Evolutionary conservation across 2,329 filamentous ascomycete species (phyloP), one percentile per base, ranked within the genome.

Genomic region (Paraphaeosphaeria sporulosa): DNA sequence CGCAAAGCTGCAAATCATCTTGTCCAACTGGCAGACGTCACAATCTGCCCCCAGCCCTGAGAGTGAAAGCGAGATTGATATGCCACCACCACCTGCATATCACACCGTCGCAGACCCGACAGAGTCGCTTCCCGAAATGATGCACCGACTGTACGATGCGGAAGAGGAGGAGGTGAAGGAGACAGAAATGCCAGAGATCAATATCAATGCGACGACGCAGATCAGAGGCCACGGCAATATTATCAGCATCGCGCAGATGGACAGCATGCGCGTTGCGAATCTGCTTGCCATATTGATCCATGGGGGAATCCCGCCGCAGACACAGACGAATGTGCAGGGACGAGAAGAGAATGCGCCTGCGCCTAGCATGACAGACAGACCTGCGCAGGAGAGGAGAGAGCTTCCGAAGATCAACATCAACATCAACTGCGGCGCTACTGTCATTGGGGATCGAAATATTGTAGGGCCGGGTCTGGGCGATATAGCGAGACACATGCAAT

Each of bases 381-480:
- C 32, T 4, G 55, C 59, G 13, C 64, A 61, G 3, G 60, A 61
- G 34, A 54, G 59, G 3, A 55, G 51, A 48, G 21, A 57, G 2
- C 61, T 53, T 1, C 60, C 63, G 3, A 74, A 66, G 25, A 57
- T 76, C 49, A 72, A 71, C 60, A 72, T 77, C 58, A 76, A 69
- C 1, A 61, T 77, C 17, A 74, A 75, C 55, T 77, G 74, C 55
- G 73, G 73, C 57, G 70, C 72, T 32, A 77, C 74, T 12, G 66
- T 77, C 2, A 66, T 75, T 21, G 74, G 74, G 1, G 74, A 77
- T 53, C 64, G 72, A 15, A 77, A 77, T 48, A 74, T 77, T 27
- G 74, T 77, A 2, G 73, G 74, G 3, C 74, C 73, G 4, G 71
- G 69, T 0, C 48, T 77, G 3, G 72, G 71, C 7, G 74, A 76